Conservation (phyloP, 2,329 filamentous ascomycete species). For the Pseudogymnoascus sp. region DNA sequence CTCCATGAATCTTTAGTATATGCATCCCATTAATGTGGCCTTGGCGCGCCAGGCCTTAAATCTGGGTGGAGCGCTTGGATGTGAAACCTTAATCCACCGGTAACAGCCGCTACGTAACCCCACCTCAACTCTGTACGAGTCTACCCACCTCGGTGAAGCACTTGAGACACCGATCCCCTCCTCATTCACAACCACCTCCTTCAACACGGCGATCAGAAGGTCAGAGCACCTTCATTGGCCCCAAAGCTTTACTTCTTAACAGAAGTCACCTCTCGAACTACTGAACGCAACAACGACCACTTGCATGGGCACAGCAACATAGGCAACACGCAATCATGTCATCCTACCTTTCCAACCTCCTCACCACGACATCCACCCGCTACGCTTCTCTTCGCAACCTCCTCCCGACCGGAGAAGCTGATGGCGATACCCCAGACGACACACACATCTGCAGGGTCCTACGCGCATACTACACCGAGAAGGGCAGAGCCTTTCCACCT, state of each 20-base stretch:
- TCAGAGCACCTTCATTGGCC: neutral
- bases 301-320: neutral
- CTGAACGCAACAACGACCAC: neutral
- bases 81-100: conserved; percentile 6
- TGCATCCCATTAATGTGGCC: conserved; percentile 5
- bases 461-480: conserved; percentile 86
- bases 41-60: conserved; percentile 8
- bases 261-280: neutral
- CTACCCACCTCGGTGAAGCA: conserved; percentile 3
- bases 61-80: conserved; percentile 3
- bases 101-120: conserved; percentile 11
- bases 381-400: conserved; percentile 60
- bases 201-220: neutral
- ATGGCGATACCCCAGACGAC: conserved; percentile 77
- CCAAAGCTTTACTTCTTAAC: conserved; percentile 6
- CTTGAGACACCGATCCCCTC: conserved; percentile 1
- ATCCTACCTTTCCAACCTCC: conserved; percentile 73
- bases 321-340: conserved; percentile 47
- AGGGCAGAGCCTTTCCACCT: conserved; percentile 69
- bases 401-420: conserved; percentile 59
- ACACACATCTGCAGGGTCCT: conserved; percentile 92
- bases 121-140: conserved; percentile 4
- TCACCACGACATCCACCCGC: conserved; percentile 59
- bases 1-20: neutral
- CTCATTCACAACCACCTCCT: conserved; percentile 1